A percentile compares a stretch with the other conserved stretches of the same genome.
phyloP scores from a whole-genome alignment of 2,329 filamentous ascomycete species.

The Penicillium sp. region DNA sequence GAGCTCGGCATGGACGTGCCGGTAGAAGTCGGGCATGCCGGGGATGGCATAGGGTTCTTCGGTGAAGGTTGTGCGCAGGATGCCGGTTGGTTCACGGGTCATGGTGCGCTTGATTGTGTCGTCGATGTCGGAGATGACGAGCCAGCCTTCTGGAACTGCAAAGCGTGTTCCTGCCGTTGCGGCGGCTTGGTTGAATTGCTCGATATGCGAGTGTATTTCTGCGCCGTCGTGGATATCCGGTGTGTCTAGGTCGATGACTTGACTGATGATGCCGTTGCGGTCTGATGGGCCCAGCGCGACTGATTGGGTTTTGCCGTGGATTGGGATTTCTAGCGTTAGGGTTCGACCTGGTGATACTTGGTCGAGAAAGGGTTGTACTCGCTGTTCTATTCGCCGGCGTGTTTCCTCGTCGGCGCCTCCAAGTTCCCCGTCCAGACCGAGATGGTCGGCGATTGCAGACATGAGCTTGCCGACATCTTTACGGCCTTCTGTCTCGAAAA shows the following conservation, averaged over 20 bases:
- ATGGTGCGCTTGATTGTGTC: conserved; percentile 92
- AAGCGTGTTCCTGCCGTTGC: conserved; percentile 67
- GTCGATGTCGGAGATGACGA: conserved; percentile 81
- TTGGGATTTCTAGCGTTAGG: conserved; percentile 58
- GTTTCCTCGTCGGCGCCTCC: conserved; percentile 45
- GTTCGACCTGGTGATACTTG: conserved; percentile 64
- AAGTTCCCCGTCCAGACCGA: conserved; percentile 59
- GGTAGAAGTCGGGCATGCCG: conserved; percentile 83
- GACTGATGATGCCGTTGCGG: conserved; percentile 64
- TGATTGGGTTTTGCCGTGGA: conserved; percentile 40
- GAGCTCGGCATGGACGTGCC: conserved; percentile 53
- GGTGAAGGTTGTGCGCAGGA: conserved; percentile 77
- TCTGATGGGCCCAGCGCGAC: conserved; percentile 64
- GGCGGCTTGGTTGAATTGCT: conserved; percentile 19
- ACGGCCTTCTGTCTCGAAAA: conserved; percentile 68
- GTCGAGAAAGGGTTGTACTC: conserved; percentile 64
- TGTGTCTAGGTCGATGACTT: conserved; percentile 52
- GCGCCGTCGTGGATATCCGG: conserved; percentile 45
- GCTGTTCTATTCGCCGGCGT: conserved; percentile 56
- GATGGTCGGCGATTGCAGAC: conserved; percentile 60
- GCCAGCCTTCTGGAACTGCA: conserved; percentile 73
- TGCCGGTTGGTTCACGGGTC: conserved; percentile 72
- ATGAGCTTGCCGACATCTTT: conserved; percentile 63
- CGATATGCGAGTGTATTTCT: conserved; percentile 37
- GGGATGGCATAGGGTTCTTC: conserved; percentile 63